phyloP scores from a whole-genome alignment of 2,329 filamentous ascomycete genomes.

The Fusarium sp. region DNA sequence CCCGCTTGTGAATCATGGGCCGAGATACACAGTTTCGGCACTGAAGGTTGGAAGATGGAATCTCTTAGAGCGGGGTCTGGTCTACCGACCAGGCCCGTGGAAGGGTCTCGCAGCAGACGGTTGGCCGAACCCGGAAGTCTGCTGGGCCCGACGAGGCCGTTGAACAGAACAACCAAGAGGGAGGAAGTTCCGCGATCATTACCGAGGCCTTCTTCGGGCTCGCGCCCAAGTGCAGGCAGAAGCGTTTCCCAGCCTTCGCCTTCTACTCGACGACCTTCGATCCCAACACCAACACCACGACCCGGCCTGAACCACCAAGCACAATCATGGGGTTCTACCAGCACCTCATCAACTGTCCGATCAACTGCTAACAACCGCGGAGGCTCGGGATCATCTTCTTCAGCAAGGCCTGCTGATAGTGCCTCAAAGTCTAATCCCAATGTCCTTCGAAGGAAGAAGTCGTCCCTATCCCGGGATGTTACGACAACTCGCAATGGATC shows the following conservation, averaged over 20 bases:
- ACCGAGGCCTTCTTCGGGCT: constrained; percentile 31
- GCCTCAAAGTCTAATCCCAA: constrained; percentile 53
- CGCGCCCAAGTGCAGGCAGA: constrained; percentile 34
- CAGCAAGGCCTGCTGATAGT: constrained; percentile 50
- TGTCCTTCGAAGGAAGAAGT: constrained; percentile 63
- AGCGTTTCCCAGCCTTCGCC: constrained; percentile 41
- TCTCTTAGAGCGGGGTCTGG: constrained; percentile 56
- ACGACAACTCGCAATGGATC: constrained; percentile 50
- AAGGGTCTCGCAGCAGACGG: constrained; percentile 49
- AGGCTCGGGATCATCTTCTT: constrained; percentile 50
- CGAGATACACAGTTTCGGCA: constrained; percentile 23
- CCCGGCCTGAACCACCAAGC: constrained; percentile 54
- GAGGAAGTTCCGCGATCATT: constrained; percentile 33
- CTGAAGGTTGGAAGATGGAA: constrained; percentile 56
- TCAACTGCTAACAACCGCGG: constrained; percentile 48
- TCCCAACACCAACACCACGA: constrained; percentile 36
- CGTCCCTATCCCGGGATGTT: constrained; percentile 57
- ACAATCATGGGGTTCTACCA: constrained; percentile 56
- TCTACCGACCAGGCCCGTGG: constrained; percentile 54
- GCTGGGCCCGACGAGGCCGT: constrained; percentile 39
- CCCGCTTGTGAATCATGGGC: constrained; percentile 37
- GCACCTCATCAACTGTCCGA: constrained; percentile 48
- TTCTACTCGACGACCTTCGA: constrained; percentile 39
- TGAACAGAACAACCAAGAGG: constrained; percentile 38
- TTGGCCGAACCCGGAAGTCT: constrained; percentile 37